Conservation (phyloP, 1,284 basidiomycete genomes). For the Polyporus tsugae region DNA sequence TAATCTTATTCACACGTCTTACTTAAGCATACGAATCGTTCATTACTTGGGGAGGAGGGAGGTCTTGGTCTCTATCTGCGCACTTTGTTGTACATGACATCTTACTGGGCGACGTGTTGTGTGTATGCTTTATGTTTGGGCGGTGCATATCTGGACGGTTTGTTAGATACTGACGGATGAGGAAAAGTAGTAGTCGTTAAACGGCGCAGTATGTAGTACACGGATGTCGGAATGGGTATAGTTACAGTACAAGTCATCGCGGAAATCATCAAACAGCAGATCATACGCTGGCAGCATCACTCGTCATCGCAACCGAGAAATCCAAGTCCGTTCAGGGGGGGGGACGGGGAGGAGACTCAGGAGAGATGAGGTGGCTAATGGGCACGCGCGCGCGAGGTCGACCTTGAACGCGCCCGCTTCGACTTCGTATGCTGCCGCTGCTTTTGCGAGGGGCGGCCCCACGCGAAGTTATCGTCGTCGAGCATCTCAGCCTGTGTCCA, state of each 20-base stretch:
- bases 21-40: not conserved
- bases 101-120: not conserved
- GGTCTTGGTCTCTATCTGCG: not conserved
- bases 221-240: not conserved
- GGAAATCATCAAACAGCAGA: conserved; percentile 3
- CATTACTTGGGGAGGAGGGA: not conserved
- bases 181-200: not conserved
- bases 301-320: not conserved
- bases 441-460: conserved; percentile 32
- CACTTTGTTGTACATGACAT: not conserved
- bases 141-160: not conserved
- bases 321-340: not conserved
- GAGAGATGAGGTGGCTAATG: not conserved
- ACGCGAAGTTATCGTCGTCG: conserved; percentile 38
- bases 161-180: not conserved
- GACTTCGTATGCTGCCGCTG: not conserved
- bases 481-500: conserved; percentile 36
- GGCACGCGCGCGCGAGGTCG: not conserved
- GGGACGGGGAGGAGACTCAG: not conserved
- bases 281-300: not conserved
- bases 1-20: conserved; percentile 6
- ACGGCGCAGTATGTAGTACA: conserved; percentile 3
- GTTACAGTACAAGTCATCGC: not conserved
- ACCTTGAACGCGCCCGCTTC: conserved; percentile 3
- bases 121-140: not conserved